Base-by-base conservation (phyloP, 805 yeast species). In the Saccharomyces kudriavzevii region DNA sequence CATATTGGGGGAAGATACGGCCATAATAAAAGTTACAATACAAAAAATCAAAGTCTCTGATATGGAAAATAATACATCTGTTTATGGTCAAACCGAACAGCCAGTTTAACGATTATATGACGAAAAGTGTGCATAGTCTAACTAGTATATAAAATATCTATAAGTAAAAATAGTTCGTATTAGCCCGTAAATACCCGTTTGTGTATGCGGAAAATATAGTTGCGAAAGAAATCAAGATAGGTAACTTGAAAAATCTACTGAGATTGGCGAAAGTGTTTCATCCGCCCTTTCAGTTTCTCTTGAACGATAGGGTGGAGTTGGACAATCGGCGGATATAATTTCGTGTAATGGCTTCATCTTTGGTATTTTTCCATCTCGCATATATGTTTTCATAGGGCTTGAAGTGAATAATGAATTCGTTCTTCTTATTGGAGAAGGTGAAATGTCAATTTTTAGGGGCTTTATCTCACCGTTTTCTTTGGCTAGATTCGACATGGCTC, bases 31-130 rank as follows among this genome's bases (percentile, higher is more conserved):
- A 55, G 81, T 89, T 40, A 75, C 77, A 62, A 75, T 90, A 49
- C 74, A 75, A 40, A 76, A 78, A 29, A 89, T 88, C 25, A 85
- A 85, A 62, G 86, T 89, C 28, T 87, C 92, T 14, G 97, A 90
- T 63, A 76, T 81, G 5, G 80, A 85, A 45, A 82, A 86, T 68
- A 83, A 85, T 60, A 66, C 70, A 17, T 55, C 61, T 45, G 59
- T 60, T 20, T 70, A 67, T 52, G 58, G 61, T 47, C 67, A 49
- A 56, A 45, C 10, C 27, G 11, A 17, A 28, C 5, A 25, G 24
- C 46, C 24, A 22, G 35, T 48, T 20, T 25, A 26, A 49, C n/a
- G 40, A 11, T 20, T 5, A 49, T 26, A 30, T 49, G 49, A 17
- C 10, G 24, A 28, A 49, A 49, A 28, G 45, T 40, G 24, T 40